Conservation (phyloP, 805 yeast genomes). For the Blastobotrys chiropterorum region DNA sequence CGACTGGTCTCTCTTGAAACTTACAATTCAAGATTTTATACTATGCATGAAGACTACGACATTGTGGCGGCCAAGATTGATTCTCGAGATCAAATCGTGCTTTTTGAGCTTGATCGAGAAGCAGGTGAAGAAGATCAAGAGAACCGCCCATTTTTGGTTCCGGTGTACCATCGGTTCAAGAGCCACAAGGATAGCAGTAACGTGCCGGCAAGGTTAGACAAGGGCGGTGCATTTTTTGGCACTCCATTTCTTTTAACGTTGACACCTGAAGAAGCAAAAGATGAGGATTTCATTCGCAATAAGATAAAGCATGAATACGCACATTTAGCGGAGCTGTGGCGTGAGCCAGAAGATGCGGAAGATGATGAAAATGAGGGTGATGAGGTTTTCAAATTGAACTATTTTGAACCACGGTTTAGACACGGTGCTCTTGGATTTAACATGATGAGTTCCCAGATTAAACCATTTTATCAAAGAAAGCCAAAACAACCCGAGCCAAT, state of each 20-base stretch:
- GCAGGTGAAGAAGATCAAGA: conserved; percentile 7
- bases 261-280: conserved; percentile 43
- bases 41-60: conserved; percentile 58
- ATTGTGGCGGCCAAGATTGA: conserved; percentile 57
- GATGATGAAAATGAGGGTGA: neutral
- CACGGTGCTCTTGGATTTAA: too few species aligned
- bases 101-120: conserved; percentile 45
- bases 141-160: conserved; percentile 16
- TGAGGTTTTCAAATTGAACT: neutral
- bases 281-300: conserved; percentile 51
- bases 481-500: too few species aligned
- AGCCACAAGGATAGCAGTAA: conserved; percentile 2
- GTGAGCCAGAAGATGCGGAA: too few species aligned
- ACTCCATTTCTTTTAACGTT: conserved; percentile 69
- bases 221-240: conserved; percentile 49
- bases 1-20: conserved; percentile 52
- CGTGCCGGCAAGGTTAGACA: neutral
- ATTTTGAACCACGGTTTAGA: too few species aligned
- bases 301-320: conserved; percentile 51
- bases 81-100: conserved; percentile 55
- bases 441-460: too few species aligned
- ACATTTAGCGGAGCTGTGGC: too few species aligned
- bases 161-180: conserved; percentile 16
- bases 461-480: too few species aligned
- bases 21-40: conserved; percentile 62